Evolutionary conservation across 768 basidiomycete genomes (phyloP).

Genomic region (Mycena latifolia): DNA sequence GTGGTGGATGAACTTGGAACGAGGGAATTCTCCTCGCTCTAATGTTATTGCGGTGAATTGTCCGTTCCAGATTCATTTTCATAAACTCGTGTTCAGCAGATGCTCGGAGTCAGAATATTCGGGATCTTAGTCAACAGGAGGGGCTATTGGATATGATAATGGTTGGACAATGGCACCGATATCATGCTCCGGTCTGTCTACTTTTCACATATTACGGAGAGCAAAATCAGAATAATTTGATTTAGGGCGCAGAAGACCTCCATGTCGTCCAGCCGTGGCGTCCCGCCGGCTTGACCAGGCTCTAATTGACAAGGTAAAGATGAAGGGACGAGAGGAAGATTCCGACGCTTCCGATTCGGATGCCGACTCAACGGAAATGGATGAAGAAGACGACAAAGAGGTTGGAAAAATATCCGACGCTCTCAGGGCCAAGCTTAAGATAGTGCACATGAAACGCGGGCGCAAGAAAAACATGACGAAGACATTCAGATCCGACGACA

Average conservation of each 20-base stretch:
- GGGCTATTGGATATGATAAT: slow-evolving; percentile 22
- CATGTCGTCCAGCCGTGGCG: slow-evolving; percentile 11
- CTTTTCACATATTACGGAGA: not conserved
- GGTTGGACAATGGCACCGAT: slow-evolving; percentile 22
- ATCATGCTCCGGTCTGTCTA: slow-evolving; percentile 11
- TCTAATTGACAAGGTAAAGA: too few species aligned
- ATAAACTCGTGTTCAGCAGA: slow-evolving; percentile 18
- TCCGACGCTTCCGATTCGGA: too few species aligned
- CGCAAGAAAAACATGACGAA: too few species aligned
- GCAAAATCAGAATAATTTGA: not conserved
- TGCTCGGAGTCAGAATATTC: slow-evolving; percentile 42
- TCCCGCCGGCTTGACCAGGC: slow-evolving; percentile 10
- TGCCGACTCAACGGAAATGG: too few species aligned
- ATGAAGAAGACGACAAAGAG: not conserved
- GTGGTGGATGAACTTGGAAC: slow-evolving; percentile 18
- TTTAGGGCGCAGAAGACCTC: slow-evolving; percentile 6
- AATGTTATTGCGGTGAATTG: slow-evolving; percentile 41
- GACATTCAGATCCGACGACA: too few species aligned
- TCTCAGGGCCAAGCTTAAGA: too few species aligned
- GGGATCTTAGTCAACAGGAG: slow-evolving; percentile 38
- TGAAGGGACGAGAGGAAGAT: too few species aligned
- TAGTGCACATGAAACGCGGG: too few species aligned
- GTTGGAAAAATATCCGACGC: too few species aligned
- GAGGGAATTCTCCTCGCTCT: slow-evolving; percentile 19
- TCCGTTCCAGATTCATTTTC: slow-evolving; percentile 6